phyloP scores from a whole-genome alignment of 2,329 filamentous ascomycete species.

The Monosporascus sp. region DNA sequence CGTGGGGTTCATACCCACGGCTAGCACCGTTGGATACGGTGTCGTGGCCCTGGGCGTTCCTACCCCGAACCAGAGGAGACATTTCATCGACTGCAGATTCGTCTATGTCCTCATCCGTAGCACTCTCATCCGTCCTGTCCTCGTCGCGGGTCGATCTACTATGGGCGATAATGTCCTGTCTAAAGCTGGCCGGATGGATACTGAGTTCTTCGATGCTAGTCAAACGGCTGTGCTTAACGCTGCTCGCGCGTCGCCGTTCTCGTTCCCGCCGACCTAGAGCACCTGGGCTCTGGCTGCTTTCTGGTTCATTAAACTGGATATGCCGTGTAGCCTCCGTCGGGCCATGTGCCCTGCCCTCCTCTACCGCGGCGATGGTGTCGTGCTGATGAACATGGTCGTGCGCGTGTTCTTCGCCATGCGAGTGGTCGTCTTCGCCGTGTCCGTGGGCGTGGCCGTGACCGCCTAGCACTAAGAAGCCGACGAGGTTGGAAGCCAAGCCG shows the following conservation, averaged over 20 bases:
- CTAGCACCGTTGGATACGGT: slow-evolving; percentile 21
- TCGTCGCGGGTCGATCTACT: slow-evolving; percentile 57
- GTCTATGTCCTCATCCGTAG: slow-evolving; percentile 42
- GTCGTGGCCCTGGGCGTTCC: slow-evolving; percentile 17
- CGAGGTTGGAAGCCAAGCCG: slow-evolving; percentile 80
- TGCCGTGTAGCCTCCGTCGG: slow-evolving; percentile 31
- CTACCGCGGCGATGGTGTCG: slow-evolving; percentile 34
- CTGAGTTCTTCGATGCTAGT: slow-evolving; percentile 67
- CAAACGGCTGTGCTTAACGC: slow-evolving; percentile 51
- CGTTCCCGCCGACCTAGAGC: slow-evolving; percentile 32
- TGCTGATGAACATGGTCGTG: slow-evolving; percentile 38
- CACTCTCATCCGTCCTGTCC: slow-evolving; percentile 44
- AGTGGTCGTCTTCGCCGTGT: slow-evolving; percentile 47
- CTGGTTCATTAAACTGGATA: slow-evolving; percentile 33
- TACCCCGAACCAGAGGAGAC: slow-evolving; percentile 27
- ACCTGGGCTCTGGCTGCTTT: slow-evolving; percentile 21
- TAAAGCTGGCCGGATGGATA: slow-evolving; percentile 83
- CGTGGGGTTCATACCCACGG: slow-evolving; percentile 21
- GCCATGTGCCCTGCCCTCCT: slow-evolving; percentile 45
- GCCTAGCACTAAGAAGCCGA: slow-evolving; percentile 86
- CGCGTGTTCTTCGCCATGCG: slow-evolving; percentile 44
- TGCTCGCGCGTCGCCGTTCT: slow-evolving; percentile 41
- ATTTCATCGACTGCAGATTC: slow-evolving; percentile 29
- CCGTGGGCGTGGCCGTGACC: slow-evolving; percentile 86
- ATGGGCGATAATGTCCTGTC: slow-evolving; percentile 89